Base-by-base conservation (phyloP, 441 rosid species). In the Arabidopsis lyrata region DNA sequence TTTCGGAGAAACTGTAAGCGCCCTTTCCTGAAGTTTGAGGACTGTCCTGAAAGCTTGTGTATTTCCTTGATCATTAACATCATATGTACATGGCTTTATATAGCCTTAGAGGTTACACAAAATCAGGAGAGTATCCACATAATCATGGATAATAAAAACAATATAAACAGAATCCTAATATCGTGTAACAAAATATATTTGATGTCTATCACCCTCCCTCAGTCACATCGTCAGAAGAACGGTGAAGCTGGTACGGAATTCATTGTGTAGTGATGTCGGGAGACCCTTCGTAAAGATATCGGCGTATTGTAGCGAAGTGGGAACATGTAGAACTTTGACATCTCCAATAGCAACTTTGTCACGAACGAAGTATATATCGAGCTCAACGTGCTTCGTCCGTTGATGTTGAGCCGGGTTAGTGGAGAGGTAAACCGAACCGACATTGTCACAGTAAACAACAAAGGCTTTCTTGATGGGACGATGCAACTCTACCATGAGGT, bases 191-290 rank as follows among this genome's bases (percentile, higher is more conserved):
- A 7, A 35, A 8, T 8, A 35, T 42, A 42, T 42, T 2, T 13
- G 0, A 42, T 12, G 6, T n/a, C 49, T 45, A 45, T 2, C 9
- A 45, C 49, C 49, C 49, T 45, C 49, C 49, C 49, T 2, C 20
- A 45, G 20, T 45, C 20, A 6, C 20, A 45, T 7, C 49, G 49
- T 2, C 9, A 10, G 8, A 2, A 0, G 49, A n/a, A 57, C 44
- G 44, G 42, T 35, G 7, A 57, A 20, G 4, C 49, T 60, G 65
- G 12, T 11, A 0, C 49, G 16, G 4, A 60, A 60, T 0, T 39
- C 35, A 0, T 0, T 1, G 3, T 18, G 15, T 0, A 60, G 12
- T 0, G 49, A 20, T 0, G 32, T 12, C 2, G 49, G 65, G 0
- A 60, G 48, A 0, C 65, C 65, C 3, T 60, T 60, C 0, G 65